A percentile compares a stretch with the other conserved stretches of the same genome.
These are phyloP conservation scores for Aspergillus alliaceus DNA, from an alignment of 2,329 filamentous ascomycete species.

Conservation along the genomic window DNA sequence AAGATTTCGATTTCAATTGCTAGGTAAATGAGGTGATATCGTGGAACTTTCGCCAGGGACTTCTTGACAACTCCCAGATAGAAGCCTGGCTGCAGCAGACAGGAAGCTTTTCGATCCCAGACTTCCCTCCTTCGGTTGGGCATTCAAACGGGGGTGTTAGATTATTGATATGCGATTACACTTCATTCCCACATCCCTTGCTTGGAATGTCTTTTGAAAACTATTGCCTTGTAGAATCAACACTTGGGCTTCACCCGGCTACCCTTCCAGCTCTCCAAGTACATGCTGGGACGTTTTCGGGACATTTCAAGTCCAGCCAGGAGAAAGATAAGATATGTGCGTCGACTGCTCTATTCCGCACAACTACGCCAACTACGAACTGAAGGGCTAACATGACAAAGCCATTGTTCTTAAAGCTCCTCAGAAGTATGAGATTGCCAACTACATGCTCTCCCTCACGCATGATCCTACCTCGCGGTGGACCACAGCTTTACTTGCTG, in stretches of 20 bases:
- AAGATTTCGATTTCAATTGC: background rate
- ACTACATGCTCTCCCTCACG: constrained; percentile 6
- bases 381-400: background rate
- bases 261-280: background rate
- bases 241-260: background rate
- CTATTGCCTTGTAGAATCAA: background rate
- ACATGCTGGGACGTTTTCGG: background rate
- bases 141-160: background rate
- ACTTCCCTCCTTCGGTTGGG: background rate
- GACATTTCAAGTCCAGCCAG: background rate
- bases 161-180: background rate
- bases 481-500: background rate
- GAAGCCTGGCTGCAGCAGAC: background rate
- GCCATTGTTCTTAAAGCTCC: constrained; percentile 6
- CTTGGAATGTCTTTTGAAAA: background rate
- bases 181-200: background rate
- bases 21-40: background rate
- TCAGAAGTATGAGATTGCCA: constrained; percentile 7
- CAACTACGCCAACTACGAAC: too few species aligned
- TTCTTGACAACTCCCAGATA: background rate
- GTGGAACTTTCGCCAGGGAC: background rate
- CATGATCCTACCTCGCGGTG: background rate
- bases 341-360: background rate
- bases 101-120: background rate
- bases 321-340: background rate